Conservation (phyloP, 108 stramenopile genomes). For the Cyclotella cryptica region DNA sequence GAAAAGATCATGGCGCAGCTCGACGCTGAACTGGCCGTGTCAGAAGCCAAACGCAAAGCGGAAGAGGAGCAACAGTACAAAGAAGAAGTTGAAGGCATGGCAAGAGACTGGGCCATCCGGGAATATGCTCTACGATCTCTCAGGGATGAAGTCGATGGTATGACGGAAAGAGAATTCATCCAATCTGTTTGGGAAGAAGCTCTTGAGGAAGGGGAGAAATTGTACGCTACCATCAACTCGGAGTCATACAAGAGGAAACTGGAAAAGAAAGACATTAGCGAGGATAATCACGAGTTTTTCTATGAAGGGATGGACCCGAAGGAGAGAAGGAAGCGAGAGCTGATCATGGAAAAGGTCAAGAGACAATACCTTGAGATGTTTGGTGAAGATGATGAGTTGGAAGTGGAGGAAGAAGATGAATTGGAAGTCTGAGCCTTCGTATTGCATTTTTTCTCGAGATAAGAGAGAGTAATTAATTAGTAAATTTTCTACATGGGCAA, state of each 20-base stretch:
- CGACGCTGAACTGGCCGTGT: slow-evolving; percentile 22
- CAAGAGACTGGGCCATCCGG: slow-evolving; percentile 80
- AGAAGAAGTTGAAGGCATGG: slow-evolving; percentile 71
- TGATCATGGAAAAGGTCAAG: slow-evolving; percentile 38
- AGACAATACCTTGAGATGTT: slow-evolving; percentile 39
- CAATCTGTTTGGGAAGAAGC: slow-evolving; percentile 75
- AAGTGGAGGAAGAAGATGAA: slow-evolving; percentile 35
- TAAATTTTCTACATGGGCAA: too few relatives aligned
- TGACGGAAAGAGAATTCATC: slow-evolving; percentile 71
- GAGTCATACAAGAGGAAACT: slow-evolving; percentile 14
- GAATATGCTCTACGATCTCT: slow-evolving; percentile 68
- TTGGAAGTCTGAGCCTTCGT: not conserved
- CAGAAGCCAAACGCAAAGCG: slow-evolving; percentile 17
- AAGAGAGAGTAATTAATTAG: too few relatives aligned
- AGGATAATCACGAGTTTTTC: slow-evolving; percentile 29
- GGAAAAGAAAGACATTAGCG: not conserved
- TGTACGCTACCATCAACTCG: slow-evolving; percentile 47
- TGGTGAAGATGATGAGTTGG: slow-evolving; percentile 9
- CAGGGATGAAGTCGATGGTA: slow-evolving; percentile 47
- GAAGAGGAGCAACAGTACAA: slow-evolving; percentile 43
- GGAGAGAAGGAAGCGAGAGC: slow-evolving; percentile 31
- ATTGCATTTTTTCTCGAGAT: too few relatives aligned
- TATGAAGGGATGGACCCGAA: slow-evolving; percentile 37
- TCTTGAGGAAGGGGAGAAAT: slow-evolving; percentile 69
- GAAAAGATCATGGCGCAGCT: slow-evolving; percentile 36